phyloP scores from a whole-genome alignment of 306 rosid species.

The Vicia faba region DNA sequence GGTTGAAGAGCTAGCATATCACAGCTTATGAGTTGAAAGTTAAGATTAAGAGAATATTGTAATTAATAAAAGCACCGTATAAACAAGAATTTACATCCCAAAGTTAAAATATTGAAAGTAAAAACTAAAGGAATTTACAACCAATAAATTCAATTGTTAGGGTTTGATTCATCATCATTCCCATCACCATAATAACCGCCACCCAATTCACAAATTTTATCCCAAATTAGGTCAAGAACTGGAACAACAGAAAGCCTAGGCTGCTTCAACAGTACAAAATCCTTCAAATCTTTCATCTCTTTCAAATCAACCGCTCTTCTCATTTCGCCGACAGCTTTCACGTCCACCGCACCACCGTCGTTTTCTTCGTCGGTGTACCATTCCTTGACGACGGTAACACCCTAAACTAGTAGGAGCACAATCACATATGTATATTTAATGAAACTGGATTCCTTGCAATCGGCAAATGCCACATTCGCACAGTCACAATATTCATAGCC shows the following conservation, averaged over 20 bases:
- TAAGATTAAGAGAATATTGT: too few relatives aligned
- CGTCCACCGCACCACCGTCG: slow-evolving; percentile 61
- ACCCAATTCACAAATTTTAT: slow-evolving; percentile 61
- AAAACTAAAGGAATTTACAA: background rate
- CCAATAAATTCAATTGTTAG: background rate
- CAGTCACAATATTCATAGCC: too few relatives aligned
- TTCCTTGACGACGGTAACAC: slow-evolving; percentile 56
- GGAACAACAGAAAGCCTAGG: slow-evolving; percentile 83
- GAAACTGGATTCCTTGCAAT: too few relatives aligned
- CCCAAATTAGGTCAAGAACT: slow-evolving; percentile 55
- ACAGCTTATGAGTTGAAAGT: too few relatives aligned
- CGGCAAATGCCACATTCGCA: too few relatives aligned
- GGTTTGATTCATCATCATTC: background rate
- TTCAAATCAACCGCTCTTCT: slow-evolving; percentile 65
- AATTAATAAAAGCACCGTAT: too few relatives aligned
- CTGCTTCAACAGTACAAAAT: slow-evolving; percentile 64
- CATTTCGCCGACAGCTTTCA: slow-evolving; percentile 80
- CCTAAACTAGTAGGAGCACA: too few relatives aligned
- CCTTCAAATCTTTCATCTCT: slow-evolving; percentile 71
- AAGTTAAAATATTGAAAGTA: background rate
- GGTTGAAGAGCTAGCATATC: too few relatives aligned
- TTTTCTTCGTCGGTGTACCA: slow-evolving; percentile 50
- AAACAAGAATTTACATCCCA: too few relatives aligned
- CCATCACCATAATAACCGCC: slow-evolving; percentile 78
- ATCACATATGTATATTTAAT: too few relatives aligned